A percentile compares a stretch with the other conserved stretches of the same genome.
Evolutionary conservation across 1,284 basidiomycete genomes (phyloP).

Genomic region (Leccinum subspadiceum): DNA sequence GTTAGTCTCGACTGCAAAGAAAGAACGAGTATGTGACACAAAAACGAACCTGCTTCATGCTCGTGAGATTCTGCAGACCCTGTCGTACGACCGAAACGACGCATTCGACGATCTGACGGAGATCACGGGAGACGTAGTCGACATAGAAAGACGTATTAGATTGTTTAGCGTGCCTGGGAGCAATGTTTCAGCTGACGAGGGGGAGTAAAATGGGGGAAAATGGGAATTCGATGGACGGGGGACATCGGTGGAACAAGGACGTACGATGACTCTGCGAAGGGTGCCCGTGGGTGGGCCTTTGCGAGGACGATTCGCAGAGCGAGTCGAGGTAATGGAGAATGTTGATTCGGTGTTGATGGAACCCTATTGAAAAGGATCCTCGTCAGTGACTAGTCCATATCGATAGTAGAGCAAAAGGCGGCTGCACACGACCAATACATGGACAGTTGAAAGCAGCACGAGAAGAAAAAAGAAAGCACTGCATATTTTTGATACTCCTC

Average conservation of each 20-base stretch:
- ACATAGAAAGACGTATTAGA: conserved; percentile 57
- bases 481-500: not conserved
- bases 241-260: not conserved
- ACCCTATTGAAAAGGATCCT: conserved; percentile 46
- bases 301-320: conserved; percentile 76
- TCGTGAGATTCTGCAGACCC: not conserved
- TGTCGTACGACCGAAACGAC: conserved; percentile 82
- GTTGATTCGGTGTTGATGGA: conserved; percentile 91
- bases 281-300: conserved; percentile 44
- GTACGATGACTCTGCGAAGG: conserved; percentile 14
- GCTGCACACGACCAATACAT: not conserved
- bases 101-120: conserved; percentile 69
- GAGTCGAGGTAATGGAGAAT: conserved; percentile 90
- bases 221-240: not conserved
- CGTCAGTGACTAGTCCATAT: not conserved
- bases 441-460: not conserved
- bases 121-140: conserved; percentile 70
- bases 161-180: conserved; percentile 12
- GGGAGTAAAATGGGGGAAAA: too few species aligned
- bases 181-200: not conserved
- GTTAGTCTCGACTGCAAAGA: not conserved
- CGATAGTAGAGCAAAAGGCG: not conserved
- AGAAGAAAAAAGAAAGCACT: not conserved
- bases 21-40: not conserved
- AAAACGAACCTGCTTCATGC: not conserved